Evolutionary conservation across 1,284 basidiomycete species (phyloP).

Genomic region (Tylopilus sp.): DNA sequence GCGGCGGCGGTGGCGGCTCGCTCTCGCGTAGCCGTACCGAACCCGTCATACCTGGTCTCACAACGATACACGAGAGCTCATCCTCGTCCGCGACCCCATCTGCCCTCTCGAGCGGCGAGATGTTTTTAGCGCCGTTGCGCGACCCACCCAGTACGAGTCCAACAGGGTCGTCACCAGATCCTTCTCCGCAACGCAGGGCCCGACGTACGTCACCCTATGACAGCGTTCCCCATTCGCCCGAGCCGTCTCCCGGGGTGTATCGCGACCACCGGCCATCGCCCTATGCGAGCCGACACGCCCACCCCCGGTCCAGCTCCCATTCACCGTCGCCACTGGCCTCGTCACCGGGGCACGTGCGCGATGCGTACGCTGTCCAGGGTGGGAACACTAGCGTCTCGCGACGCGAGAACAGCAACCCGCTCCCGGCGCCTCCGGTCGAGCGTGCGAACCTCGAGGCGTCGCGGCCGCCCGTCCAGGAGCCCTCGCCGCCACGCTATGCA

Average conservation of each 20-base stretch:
- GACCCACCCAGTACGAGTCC: conserved; percentile 12
- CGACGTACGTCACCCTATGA: conserved; percentile 27
- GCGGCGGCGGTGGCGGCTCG: not conserved
- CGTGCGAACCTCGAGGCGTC: conserved; percentile 21
- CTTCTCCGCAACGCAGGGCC: conserved; percentile 21
- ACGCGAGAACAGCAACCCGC: conserved; percentile 27
- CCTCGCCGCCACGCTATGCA: conserved; percentile 25
- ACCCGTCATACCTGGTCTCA: conserved; percentile 29
- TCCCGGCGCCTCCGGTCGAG: conserved; percentile 34
- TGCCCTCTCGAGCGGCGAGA: conserved; percentile 26
- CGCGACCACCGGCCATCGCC: conserved; percentile 28
- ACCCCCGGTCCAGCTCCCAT: conserved; percentile 5
- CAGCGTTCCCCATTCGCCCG: conserved; percentile 17
- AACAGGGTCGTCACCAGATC: conserved; percentile 24
- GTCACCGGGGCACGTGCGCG: conserved; percentile 12
- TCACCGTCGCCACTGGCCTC: conserved; percentile 23
- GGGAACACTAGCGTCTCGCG: not conserved
- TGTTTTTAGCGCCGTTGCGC: conserved; percentile 25
- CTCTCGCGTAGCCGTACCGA: conserved; percentile 38
- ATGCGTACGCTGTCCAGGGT: conserved; percentile 13
- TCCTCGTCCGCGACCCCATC: conserved; percentile 32
- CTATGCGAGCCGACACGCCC: conserved; percentile 8
- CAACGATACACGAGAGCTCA: conserved; percentile 40
- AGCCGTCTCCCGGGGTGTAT: conserved; percentile 24
- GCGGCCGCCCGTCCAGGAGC: conserved; percentile 30